A percentile compares a stretch with the other conserved stretches of the same genome.
phyloP scores from a whole-genome alignment of 129 eudicot species.

The Arctium lappa region DNA sequence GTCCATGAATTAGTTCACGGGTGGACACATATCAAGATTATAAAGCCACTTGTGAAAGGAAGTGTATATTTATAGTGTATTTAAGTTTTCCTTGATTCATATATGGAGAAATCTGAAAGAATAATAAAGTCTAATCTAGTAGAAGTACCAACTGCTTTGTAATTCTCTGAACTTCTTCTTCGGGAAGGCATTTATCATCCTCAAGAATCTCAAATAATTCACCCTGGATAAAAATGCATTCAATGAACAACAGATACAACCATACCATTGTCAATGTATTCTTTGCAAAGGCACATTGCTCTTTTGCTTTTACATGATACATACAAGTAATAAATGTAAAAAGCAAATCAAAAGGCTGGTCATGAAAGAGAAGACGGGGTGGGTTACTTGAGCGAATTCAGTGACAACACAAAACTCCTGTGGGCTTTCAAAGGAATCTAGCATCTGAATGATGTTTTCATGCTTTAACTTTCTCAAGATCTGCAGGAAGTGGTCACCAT shows the following conservation, averaged over 20 bases:
- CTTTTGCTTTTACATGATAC: neutral
- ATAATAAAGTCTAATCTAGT: neutral
- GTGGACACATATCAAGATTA: neutral
- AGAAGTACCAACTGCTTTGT: constrained; percentile 90
- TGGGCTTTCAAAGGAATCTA: constrained; percentile 92
- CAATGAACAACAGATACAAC: constrained; percentile 1
- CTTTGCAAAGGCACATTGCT: neutral
- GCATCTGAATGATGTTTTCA: constrained; percentile 91
- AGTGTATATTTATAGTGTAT: neutral
- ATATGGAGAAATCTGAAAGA: neutral
- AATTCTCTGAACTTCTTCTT: constrained; percentile 93
- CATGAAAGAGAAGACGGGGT: neutral
- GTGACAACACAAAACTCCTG: constrained; percentile 99
- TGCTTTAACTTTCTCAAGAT: constrained; percentile 94
- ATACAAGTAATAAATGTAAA: neutral
- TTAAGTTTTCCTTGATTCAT: neutral
- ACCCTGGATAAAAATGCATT: constrained; percentile 48
- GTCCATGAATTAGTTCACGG: neutral
- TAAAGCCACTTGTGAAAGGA: neutral
- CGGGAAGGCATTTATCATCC: constrained; percentile 96
- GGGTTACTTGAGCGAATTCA: constrained; percentile 85
- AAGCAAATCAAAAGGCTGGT: neutral
- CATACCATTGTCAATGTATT: neutral
- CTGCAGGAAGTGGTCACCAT: constrained; percentile 38
- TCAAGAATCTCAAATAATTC: constrained; percentile 96